These are phyloP conservation scores for Passiflora organensis DNA, from an alignment of 345 rosid species.

Conservation along the genomic window DNA sequence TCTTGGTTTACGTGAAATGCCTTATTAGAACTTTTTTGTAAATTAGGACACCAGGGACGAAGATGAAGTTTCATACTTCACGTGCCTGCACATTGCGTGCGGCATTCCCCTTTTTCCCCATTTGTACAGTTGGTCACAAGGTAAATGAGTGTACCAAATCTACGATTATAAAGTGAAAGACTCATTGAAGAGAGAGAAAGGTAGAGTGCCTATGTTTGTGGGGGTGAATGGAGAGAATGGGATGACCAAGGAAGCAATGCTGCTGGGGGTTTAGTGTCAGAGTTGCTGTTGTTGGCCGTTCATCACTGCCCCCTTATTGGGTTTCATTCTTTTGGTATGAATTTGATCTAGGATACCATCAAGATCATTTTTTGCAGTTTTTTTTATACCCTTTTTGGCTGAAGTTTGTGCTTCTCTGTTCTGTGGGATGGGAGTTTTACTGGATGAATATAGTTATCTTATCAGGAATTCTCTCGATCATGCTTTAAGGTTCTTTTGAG, in stretches of 20 bases:
- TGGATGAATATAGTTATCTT: too few relatives aligned
- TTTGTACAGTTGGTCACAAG: neutral
- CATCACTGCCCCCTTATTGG: conserved; percentile 14
- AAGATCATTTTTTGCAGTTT: conserved; percentile 15
- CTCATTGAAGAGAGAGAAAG: conserved; percentile 27
- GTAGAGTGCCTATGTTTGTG: conserved; percentile 1
- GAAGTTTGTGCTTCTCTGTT: conserved; percentile 11
- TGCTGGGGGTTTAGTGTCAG: conserved; percentile 37
- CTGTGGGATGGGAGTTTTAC: conserved; percentile 5
- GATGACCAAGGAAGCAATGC: conserved; percentile 40
- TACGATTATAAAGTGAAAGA: conserved; percentile 25
- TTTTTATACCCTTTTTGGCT: conserved; percentile 24
- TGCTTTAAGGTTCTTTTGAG: too few relatives aligned
- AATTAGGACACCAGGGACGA: too few relatives aligned
- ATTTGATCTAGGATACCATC: conserved; percentile 12
- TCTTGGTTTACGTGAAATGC: too few relatives aligned
- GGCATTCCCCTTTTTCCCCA: neutral
- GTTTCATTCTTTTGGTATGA: conserved; percentile 25
- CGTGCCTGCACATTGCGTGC: neutral
- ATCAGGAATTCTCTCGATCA: too few relatives aligned
- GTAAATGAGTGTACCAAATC: conserved; percentile 18
- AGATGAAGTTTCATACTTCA: neutral
- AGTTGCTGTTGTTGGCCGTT: conserved; percentile 32
- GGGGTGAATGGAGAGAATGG: conserved; percentile 33
- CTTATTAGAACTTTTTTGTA: too few relatives aligned